Base-by-base conservation (phyloP, 768 basidiomycete species). In the Tylopilus subfusipes region DNA sequence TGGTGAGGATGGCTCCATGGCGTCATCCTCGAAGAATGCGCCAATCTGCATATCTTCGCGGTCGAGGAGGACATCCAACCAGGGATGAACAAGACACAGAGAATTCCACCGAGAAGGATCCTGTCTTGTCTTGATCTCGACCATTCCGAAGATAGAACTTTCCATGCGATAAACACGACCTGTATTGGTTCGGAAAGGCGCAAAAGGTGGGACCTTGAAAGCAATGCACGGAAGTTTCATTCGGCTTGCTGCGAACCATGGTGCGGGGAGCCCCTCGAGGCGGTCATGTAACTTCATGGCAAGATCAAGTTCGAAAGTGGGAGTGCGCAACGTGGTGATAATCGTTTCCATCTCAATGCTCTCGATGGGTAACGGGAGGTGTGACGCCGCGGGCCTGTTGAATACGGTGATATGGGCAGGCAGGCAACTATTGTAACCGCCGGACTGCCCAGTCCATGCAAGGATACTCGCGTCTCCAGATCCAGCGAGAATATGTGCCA, bases 181-280 rank as follows among this genome's bases (percentile, higher is more conserved):
- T 27, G 31, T 4, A 29, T 1, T 2, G 13, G 48, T 24, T 36
- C 22, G 12, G 1, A 8, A 9, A 1, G 19, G 18, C 0, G 16
- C 2, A 3, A 52, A 39, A 18, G 40, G 19, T 4, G 33, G 12
- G 40, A 50, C 40, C 31, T 42, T 21, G 21, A 54, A 54, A 14
- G 42, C n/a, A 7, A 43, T 36, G 7, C 53, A 54, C 1, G 49
- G 33, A 22, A 44, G 53, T 16, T 30, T 52, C 49, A 52, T 52
- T 13, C 50, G 54, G n/a, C 14, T 33, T 3, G 14, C 31, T 10
- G 31, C 31, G 31, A n/a, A n/a, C n/a, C n/a, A n/a, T n/a, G n/a
- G n/a, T n/a, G n/a, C n/a, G n/a, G n/a, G n/a, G n/a, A n/a, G n/a
- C n/a, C n/a, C n/a, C n/a, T n/a, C n/a, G n/a, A n/a, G n/a, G n/a